Evolutionary conservation across 2,329 filamentous ascomycete genomes (phyloP).

Genomic region (Colletotrichum trifolii): DNA sequence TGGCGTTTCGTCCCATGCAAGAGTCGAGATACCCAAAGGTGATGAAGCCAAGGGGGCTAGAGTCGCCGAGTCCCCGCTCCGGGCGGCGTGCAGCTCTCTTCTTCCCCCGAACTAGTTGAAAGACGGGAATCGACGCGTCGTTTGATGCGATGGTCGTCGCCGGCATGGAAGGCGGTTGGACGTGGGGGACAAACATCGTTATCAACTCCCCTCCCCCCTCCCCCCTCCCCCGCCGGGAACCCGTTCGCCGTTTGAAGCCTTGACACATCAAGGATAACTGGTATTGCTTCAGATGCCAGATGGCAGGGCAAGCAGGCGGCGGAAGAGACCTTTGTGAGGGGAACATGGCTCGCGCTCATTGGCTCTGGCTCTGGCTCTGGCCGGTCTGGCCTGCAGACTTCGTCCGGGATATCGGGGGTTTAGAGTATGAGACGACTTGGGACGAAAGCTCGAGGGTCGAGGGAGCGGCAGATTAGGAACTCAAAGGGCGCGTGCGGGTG

Average conservation of each 20-base stretch:
- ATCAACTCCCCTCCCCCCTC: constrained; percentile 9
- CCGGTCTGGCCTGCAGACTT: neutral
- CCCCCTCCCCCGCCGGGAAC: neutral
- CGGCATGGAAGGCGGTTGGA: neutral
- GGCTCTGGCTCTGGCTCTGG: neutral
- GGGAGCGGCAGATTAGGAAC: neutral
- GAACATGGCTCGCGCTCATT: constrained; percentile 13
- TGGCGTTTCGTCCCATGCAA: neutral
- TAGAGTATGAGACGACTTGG: constrained; percentile 13
- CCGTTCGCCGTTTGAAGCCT: constrained; percentile 20
- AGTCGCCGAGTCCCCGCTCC: constrained; percentile 18
- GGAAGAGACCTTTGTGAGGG: neutral
- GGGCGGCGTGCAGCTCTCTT: constrained; percentile 9
- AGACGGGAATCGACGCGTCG: neutral
- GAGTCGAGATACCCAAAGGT: neutral
- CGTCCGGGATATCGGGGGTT: constrained; percentile 5
- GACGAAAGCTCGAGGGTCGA: neutral
- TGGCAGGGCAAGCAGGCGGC: neutral
- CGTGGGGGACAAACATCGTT: constrained; percentile 16
- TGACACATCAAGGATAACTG: constrained; percentile 30
- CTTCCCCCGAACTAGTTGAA: neutral
- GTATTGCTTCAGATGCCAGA: constrained; percentile 19
- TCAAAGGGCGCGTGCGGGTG: constrained; percentile 2
- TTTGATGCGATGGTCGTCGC: neutral
- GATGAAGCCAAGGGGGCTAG: neutral